Base-by-base conservation (phyloP, 2,329 filamentous ascomycete genomes). In the Reticulascus tulasneorum region DNA sequence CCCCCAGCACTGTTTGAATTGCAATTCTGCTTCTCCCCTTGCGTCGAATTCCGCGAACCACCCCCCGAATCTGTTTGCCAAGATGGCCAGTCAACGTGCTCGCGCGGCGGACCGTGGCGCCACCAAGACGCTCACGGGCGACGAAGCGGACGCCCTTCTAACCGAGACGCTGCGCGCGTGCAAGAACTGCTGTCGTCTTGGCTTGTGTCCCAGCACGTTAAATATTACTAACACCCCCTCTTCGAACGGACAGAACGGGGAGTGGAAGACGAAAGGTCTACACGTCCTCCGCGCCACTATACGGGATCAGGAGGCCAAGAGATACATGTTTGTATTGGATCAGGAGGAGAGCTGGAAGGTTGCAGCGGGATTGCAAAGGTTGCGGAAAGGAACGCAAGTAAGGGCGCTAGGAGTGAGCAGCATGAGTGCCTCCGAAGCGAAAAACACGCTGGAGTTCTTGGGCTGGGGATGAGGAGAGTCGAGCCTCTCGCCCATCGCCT, bases 261-360 rank as follows among this genome's bases (percentile, higher is more conserved):
- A 73, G 47, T 72, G 67, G 66, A 74, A 68, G 55, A 57, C 60
- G 37, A 73, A 69, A 45, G 74, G 75, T 33, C 55, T 80, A 34
- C 81, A 84, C 53, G 56, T 85, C 9, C 59, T 85, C 38, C 72
- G 80, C 33, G 80, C 79, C 16, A 80, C 73, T 11, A 68, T 84
- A 39, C 66, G 77, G 36, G 80, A 85, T 50, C 76, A 81, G 46
- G 79, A 83, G 42, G 77, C 77, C 27, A 82, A 81, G 60, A 69
- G 78, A 23, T 83, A 77, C 51, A 56, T 84, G 23, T 84, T 84
- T 51, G 69, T 84, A 9, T 60, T 84, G 22, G 66, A 69, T 25
- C 78, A 84, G 52, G 71, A 77, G 42, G 80, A 85, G 55, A 72
- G 71, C 19, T 84, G 81, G 81, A 85, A 85, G 68, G 64, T 85